Conservation (phyloP, 805 yeast species). For the Saccharomycopsis microspora region DNA sequence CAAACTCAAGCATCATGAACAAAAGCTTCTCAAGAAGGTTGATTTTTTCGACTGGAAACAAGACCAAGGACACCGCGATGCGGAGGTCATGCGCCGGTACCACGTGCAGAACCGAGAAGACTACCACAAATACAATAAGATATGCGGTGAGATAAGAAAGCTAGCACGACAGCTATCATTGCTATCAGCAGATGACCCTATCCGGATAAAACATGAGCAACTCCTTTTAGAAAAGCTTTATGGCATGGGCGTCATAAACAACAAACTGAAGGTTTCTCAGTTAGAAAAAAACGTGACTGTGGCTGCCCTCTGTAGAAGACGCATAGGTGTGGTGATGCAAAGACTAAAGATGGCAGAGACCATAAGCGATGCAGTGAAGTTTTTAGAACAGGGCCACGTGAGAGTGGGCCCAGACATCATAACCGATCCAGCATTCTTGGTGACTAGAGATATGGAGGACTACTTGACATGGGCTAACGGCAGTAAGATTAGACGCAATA, state of each 20-base stretch:
- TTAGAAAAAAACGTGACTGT: conserved; percentile 88
- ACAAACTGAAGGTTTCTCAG: conserved; percentile 85
- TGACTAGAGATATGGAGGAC: conserved; percentile 91
- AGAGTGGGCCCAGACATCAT: conserved; percentile 94
- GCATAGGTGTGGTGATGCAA: conserved; percentile 92
- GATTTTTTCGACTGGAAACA: conserved; percentile 97
- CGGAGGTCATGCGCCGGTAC: conserved; percentile 92
- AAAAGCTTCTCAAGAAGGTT: conserved; percentile 86
- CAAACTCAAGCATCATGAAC: conserved; percentile 87
- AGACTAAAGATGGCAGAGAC: conserved; percentile 89
- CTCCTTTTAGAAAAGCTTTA: conserved; percentile 77
- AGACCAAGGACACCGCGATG: conserved; percentile 88
- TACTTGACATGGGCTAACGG: conserved; percentile 97
- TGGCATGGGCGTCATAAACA: conserved; percentile 77
- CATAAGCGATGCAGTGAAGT: conserved; percentile 78
- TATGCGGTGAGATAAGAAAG: conserved; percentile 86
- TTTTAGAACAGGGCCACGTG: conserved; percentile 94
- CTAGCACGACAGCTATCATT: conserved; percentile 78
- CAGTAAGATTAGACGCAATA: conserved; percentile 83
- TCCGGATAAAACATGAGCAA: conserved; percentile 81
- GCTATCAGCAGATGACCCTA: conserved; percentile 79
- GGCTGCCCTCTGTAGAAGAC: conserved; percentile 81
- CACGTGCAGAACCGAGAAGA: conserved; percentile 93
- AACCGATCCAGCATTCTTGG: conserved; percentile 91
- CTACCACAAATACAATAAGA: conserved; percentile 83